Evolutionary conservation across 1,284 basidiomycete species (phyloP).

Genomic region (Rhodotorula sp.): DNA sequence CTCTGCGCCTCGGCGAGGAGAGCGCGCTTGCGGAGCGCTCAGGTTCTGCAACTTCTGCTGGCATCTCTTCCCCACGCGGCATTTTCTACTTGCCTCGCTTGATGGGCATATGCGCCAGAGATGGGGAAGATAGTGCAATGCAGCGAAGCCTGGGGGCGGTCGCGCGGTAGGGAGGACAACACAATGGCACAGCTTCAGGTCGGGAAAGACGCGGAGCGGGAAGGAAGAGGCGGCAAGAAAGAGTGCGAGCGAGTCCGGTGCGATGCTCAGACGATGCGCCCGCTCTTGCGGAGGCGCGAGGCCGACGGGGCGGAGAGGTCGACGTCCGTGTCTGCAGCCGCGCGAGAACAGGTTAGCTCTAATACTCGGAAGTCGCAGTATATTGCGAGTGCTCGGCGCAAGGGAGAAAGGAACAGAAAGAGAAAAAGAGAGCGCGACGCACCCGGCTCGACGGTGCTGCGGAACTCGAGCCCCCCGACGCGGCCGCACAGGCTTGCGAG

Average conservation of each 20-base stretch:
- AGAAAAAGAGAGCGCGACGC: not conserved
- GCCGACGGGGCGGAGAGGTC: not conserved
- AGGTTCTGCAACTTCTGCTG: too few relatives aligned
- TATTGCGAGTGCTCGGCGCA: not conserved
- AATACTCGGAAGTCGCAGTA: too few relatives aligned
- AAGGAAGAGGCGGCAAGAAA: too few relatives aligned
- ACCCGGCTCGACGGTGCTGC: conserved; percentile 21
- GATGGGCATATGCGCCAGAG: too few relatives aligned
- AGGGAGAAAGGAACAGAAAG: not conserved
- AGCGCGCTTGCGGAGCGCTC: too few relatives aligned
- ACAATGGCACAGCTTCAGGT: not conserved
- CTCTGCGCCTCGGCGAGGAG: too few relatives aligned
- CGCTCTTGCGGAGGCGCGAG: not conserved
- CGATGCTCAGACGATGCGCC: not conserved
- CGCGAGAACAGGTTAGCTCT: too few relatives aligned
- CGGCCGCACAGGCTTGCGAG: conserved; percentile 26
- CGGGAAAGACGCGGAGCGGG: too few relatives aligned
- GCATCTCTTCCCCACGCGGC: too few relatives aligned
- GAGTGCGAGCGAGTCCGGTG: too few relatives aligned
- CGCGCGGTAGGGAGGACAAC: not conserved
- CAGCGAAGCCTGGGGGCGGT: not conserved
- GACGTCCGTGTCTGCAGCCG: not conserved
- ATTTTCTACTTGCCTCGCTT: too few relatives aligned
- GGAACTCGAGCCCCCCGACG: conserved; percentile 22
- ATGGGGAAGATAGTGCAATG: not conserved